Base-by-base conservation (phyloP, 2,329 filamentous ascomycete genomes). In the Botrytis pseudocinerea region DNA sequence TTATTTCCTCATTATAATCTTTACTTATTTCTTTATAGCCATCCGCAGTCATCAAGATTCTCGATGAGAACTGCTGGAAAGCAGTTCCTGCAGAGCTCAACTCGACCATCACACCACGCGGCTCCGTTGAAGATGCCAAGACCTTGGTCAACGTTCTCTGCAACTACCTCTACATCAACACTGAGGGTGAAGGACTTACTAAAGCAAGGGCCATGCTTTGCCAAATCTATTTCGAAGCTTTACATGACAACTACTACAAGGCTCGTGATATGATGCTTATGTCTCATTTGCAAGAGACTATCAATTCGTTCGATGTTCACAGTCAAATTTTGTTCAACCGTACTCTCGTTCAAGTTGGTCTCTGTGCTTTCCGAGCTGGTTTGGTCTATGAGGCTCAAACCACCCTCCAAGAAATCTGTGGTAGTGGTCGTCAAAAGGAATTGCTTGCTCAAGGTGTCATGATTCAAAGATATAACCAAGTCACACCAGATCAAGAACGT, bases 191-290 rank as follows among this genome's bases (percentile, higher is more conserved):
- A 14, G 71, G 95, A 78, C 98, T 99, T 80, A 95, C 98, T 80
- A 92, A 95, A 77, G 97, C 95, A 74, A 92, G 96, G 74, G 95
- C 96, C 63, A 98, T 99, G 95, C 88, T 99, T 75, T 98, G 94
- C 87, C 94, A 98, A 85, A 96, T 99, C 76, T 99, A 99, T 87
- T 97, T 97, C 90, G 88, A 98, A 78, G 96, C 96, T 69, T 89
- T 99, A 70, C 96, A 99, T 84, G 95, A 98, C 84, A 92, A 97
- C 80, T 99, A 98, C 88, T 98, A 97, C 89, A 94, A 93, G 84
- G 93, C 96, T 80, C 93, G 96, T 78, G 97, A 99, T 83, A 95
- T 99, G 92, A 97, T 98, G 92, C 90, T 99, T 83, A 99, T 99
- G 94, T 99, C 96, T 28, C 96, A 99, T 86, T 87, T 99, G 82